Conservation (phyloP, 2,329 filamentous ascomycete genomes). For the Aspergillus ochraceus region DNA sequence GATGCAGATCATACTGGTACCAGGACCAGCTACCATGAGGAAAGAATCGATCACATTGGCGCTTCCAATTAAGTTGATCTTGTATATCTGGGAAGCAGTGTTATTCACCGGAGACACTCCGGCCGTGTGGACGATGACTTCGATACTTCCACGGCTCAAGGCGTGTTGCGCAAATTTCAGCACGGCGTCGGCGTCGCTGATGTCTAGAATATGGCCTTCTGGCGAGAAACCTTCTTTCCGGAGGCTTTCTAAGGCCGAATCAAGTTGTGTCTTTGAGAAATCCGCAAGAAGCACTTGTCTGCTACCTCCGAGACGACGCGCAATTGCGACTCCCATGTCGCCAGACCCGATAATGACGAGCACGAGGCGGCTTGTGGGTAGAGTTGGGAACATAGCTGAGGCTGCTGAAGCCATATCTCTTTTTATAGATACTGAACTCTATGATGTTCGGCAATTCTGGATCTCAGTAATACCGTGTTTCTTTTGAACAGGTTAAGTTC, state of each 20-base stretch:
- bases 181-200: constrained; percentile 3
- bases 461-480: too few relatives aligned
- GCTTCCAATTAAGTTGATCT: constrained; percentile 8
- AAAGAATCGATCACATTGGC: constrained; percentile 9
- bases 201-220: neutral
- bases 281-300: constrained; percentile 7
- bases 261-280: neutral
- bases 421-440: neutral
- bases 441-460: neutral
- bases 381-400: neutral
- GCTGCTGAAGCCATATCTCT: neutral
- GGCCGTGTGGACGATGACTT: constrained; percentile 5
- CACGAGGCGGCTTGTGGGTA: neutral
- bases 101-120: constrained; percentile 5
- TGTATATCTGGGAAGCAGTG: neutral
- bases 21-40: neutral
- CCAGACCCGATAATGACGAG: constrained; percentile 7
- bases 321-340: constrained; percentile 9
- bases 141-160: neutral
- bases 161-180: constrained; percentile 1
- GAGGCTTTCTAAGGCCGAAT: neutral
- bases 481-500: too few relatives aligned
- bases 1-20: constrained; percentile 1
- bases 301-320: constrained; percentile 6
- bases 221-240: constrained; percentile 2